A percentile compares a stretch with the other conserved stretches of the same genome.
phyloP scores from a whole-genome alignment of 371 early-diverging fungal genomes.

The Zychaea mexicana region DNA sequence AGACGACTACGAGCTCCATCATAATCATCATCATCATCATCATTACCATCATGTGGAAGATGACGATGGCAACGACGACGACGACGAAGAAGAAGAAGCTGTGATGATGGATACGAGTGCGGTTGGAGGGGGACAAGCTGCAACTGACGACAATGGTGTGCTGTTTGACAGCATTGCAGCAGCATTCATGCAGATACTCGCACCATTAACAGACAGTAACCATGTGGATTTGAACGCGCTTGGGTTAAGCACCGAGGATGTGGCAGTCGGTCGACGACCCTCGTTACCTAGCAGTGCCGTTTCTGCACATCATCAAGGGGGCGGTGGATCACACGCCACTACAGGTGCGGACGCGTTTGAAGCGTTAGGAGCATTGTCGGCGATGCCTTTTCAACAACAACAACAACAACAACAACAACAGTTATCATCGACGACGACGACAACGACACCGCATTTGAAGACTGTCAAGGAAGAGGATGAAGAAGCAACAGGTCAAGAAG shows the following conservation, averaged over 20 bases:
- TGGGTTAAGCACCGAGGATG: slow-evolving; percentile 8
- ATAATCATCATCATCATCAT: no score
- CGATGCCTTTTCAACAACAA: not conserved
- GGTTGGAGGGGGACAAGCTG: slow-evolving; percentile 1
- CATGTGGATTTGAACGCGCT: slow-evolving; percentile 2
- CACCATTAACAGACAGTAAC: slow-evolving; percentile 16
- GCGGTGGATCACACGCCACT: not conserved
- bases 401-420: no score
- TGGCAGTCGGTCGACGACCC: slow-evolving; percentile 24
- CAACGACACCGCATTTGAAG: not conserved
- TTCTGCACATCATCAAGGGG: slow-evolving; percentile 28
- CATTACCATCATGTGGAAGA: no score
- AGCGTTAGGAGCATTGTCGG: slow-evolving; percentile 1
- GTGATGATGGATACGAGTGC: no score
- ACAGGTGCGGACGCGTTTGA: not conserved
- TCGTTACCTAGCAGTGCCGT: slow-evolving; percentile 45
- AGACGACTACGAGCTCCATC: slow-evolving; percentile 15
- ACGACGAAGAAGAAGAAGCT: slow-evolving; percentile 27
- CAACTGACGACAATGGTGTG: slow-evolving; percentile 22
- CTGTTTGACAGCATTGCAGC: slow-evolving; percentile 36
- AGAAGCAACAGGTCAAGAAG: not conserved
- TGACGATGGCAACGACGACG: slow-evolving; percentile 25
- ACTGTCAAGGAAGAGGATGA: not conserved
- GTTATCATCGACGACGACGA: no score
- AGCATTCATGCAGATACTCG: slow-evolving; percentile 39